Evolutionary conservation across 805 yeast genomes (phyloP), one percentile per base, ranked within the genome.

Genomic region (Sugiyamaella mastotermitis): DNA sequence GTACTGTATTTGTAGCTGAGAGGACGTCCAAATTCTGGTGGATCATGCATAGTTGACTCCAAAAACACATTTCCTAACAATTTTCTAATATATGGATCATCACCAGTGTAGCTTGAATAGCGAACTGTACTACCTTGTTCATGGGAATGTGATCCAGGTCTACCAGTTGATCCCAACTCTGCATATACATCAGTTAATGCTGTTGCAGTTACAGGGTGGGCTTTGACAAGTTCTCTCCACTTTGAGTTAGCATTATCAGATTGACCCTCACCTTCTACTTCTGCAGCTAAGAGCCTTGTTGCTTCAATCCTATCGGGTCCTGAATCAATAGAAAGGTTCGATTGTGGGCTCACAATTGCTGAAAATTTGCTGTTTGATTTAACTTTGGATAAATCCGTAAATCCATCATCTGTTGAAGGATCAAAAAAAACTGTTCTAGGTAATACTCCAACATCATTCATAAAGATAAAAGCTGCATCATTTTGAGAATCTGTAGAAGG

Each of bases 1-100:
- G 35, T 9, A 30, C 15, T n/a, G 24, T 22, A 33, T 2, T 42
- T 35, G 11, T 23, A 26, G n/a, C 37, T 39, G 18, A 31, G 35
- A 3, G 65, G 57, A n/a, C n/a, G n/a, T 0, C 92, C 92, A 66
- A 86, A 84, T 49, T 83, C 94, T 13, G 69, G 58, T 46, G 77
- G 82, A 4, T 38, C 78, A 30, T 68, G 69, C 37, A 80, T 53
- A 0, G 71, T 62, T 0, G 86, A 83, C 26, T 72, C 77, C 38
- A 79, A 68, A 14, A 65, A 65, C 15, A 79, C 64, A 11, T 65
- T 67, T 8, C 66, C 62, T 36, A 87, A 63, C 50, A 72, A 80
- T 29, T 71, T 68, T 36, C 72, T 51, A 22, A 87, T 75, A 42
- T 74, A 76, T 1, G 79, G 78, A 50, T 82, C 80, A 18, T 64